A percentile compares a stretch with the other conserved stretches of the same genome.
Conservation (phyloP, 352 stramenopile genomes). For the Phytophthora vignae region DNA sequence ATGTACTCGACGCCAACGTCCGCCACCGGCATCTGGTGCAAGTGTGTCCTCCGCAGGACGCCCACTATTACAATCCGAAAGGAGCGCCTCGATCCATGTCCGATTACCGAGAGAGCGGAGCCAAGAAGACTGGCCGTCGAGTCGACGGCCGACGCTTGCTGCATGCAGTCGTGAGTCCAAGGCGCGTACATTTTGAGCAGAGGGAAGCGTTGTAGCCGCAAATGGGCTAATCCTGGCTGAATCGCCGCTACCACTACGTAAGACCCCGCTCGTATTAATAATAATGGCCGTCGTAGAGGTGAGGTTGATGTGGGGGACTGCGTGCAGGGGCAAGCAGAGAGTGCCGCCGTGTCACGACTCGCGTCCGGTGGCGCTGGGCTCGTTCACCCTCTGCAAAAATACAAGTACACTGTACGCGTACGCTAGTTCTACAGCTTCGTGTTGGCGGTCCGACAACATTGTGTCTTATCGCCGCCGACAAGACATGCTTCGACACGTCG, state of each 20-base stretch:
- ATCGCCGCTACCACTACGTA: neutral
- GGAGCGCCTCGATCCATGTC: neutral
- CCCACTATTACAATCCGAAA: no score
- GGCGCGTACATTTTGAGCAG: neutral
- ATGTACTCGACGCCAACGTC: no score
- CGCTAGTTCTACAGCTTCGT: neutral
- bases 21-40: no score
- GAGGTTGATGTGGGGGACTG: neutral
- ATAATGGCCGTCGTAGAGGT: neutral
- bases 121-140: neutral
- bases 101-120: neutral
- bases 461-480: neutral
- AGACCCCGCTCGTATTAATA: neutral
- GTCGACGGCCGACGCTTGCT: neutral
- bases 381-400: no score
- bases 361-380: no score
- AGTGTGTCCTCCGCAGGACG: no score
- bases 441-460: neutral
- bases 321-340: neutral
- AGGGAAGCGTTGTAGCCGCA: neutral
- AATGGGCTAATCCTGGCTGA: neutral
- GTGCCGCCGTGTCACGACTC: no score
- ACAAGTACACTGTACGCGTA: no score
- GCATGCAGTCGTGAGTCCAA: neutral
- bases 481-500: neutral